Conservation (phyloP, 805 yeast species). For the Kodamaea laetipori region DNA sequence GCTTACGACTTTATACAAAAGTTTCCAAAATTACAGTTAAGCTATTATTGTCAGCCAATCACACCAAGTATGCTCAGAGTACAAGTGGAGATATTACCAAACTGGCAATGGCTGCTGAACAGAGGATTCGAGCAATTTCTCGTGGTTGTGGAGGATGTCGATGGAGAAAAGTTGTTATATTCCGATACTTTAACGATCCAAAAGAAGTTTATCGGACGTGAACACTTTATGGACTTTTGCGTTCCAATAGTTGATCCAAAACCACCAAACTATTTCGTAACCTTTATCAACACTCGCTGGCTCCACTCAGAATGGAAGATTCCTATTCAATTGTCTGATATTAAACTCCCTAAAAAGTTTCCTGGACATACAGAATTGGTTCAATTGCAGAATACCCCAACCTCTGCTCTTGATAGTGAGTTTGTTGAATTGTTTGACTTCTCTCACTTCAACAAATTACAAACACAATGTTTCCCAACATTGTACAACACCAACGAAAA, state of each 20-base stretch:
- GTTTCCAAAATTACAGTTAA: constrained; percentile 69
- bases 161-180: constrained; percentile 74
- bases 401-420: constrained; percentile 45
- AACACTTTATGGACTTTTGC: constrained; percentile 63
- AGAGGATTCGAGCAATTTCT: constrained; percentile 75
- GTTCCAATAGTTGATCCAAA: constrained; percentile 59
- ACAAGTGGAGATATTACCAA: constrained; percentile 66
- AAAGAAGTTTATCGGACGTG: constrained; percentile 50
- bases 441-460: constrained; percentile 65
- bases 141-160: constrained; percentile 76
- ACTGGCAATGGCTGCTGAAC: constrained; percentile 69
- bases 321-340: constrained; percentile 56
- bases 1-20: constrained; percentile 62
- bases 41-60: constrained; percentile 72
- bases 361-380: constrained; percentile 62
- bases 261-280: constrained; percentile 72
- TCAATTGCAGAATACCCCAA: constrained; percentile 53
- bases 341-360: constrained; percentile 63
- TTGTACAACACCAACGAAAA: constrained; percentile 60
- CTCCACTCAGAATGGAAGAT: constrained; percentile 65
- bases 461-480: constrained; percentile 67
- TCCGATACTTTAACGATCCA: constrained; percentile 55
- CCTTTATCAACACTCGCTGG: constrained; percentile 83
- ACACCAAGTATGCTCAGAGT: constrained; percentile 67
- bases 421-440: constrained; percentile 45